Evolutionary conservation across 306 rosid species (phyloP).

Genomic region (Vigna mungo): DNA sequence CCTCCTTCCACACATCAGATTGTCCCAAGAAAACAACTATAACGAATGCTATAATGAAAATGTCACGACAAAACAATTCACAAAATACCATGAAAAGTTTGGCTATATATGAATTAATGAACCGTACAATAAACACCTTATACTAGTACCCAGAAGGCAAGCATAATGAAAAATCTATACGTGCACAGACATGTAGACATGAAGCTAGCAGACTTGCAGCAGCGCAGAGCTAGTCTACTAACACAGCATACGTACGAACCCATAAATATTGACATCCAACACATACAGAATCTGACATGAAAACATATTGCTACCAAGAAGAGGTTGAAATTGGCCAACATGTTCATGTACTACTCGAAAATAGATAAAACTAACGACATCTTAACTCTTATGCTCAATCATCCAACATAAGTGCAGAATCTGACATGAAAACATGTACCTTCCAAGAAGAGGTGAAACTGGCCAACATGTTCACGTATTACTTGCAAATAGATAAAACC

Average conservation of each 20-base stretch:
- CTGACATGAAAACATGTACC: not conserved
- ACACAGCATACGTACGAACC: not conserved
- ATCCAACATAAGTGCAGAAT: slow-evolving; percentile 32
- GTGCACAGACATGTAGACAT: not conserved
- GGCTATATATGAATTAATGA: slow-evolving; percentile 26
- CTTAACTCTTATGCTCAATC: slow-evolving; percentile 18
- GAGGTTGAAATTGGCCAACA: not conserved
- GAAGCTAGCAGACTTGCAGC: slow-evolving; percentile 28
- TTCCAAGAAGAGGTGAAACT: slow-evolving; percentile 18
- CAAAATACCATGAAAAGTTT: slow-evolving; percentile 20
- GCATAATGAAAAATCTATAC: not conserved
- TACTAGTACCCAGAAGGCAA: not conserved
- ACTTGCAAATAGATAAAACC: not conserved
- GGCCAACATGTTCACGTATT: slow-evolving; percentile 8
- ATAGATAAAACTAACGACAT: slow-evolving; percentile 13
- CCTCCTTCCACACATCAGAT: slow-evolving; percentile 29
- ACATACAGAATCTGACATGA: slow-evolving; percentile 22
- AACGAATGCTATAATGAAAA: slow-evolving; percentile 23
- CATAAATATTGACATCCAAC: slow-evolving; percentile 28
- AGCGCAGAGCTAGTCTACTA: slow-evolving; percentile 7
- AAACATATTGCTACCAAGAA: slow-evolving; percentile 4
- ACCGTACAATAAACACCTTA: not conserved
- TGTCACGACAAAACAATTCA: slow-evolving; percentile 26
- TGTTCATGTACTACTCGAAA: slow-evolving; percentile 23
- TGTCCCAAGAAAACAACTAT: slow-evolving; percentile 21